Base-by-base conservation (phyloP, 441 rosid genomes). In the Adansonia gregorii region DNA sequence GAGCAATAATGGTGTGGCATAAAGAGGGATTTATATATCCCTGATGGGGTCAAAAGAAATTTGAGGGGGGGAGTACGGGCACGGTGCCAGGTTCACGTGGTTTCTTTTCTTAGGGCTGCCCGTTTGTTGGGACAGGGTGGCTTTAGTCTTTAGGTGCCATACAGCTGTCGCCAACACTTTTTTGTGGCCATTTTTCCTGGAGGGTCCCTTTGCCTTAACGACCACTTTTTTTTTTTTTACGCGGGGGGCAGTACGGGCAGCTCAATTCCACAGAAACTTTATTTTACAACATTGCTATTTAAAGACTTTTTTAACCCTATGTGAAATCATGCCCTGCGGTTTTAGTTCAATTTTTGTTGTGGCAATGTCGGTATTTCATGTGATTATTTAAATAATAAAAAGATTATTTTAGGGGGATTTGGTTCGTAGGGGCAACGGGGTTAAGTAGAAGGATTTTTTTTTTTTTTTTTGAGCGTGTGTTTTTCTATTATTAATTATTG, bases 91-190 rank as follows among this genome's bases (percentile, higher is more conserved):
- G 0, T 43, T 22, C 27, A 9, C 51, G 43, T 17, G 27, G 14
- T 12, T 2, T 1, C 27, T 11, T 24, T 24, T 24, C 27, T 19
- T 20, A 17, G 61, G 75, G 75, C 27, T 71, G 48, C 27, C 49
- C 63, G 48, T 31, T 31, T 2, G 31, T 54, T 54, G 78, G 69
- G 5, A 76, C 85, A 80, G 76, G 68, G 75, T 79, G 81, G 61
- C 79, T 68, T 71, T 22, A 46, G 5, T 43, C 24, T 48, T 1
- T 59, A 6, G 17, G 81, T 79, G 80, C 70, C 70, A 35, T 58
- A 76, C 88, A 85, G 88, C 88, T 87, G 88, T 84, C 64, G 73
- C 85, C 85, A 74, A 76, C 81, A 68, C 72, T 68, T 79, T 67
- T 24, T 55, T 58, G 5, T 64, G 81, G 65, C 55, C 65, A 46